Evolutionary conservation across 2,329 filamentous ascomycete species (phyloP).

Genomic region (Fonsecaea monophora): DNA sequence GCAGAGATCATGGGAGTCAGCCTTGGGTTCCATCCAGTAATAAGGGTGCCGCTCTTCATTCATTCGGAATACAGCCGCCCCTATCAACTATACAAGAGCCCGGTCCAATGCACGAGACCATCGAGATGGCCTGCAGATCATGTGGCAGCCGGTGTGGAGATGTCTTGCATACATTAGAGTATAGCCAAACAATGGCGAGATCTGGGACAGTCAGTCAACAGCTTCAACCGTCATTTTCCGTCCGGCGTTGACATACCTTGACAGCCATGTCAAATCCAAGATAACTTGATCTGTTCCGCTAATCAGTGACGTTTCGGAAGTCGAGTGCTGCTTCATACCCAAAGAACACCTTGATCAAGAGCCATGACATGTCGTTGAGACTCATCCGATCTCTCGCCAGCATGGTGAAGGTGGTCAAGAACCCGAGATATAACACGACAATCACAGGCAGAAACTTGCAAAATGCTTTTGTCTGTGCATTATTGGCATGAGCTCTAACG

Average conservation of each 20-base stretch:
- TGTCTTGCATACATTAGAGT: constrained; percentile 39
- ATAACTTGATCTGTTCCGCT: constrained; percentile 55
- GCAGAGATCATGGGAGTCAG: constrained; percentile 29
- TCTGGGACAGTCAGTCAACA: constrained; percentile 33
- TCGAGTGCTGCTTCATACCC: constrained; percentile 48
- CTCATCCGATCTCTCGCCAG: constrained; percentile 64
- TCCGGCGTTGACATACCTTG: constrained; percentile 38
- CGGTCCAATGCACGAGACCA: constrained; percentile 1
- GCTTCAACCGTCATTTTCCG: not conserved
- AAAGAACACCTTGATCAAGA: constrained; percentile 68
- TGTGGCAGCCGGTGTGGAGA: constrained; percentile 6
- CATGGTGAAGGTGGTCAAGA: constrained; percentile 77
- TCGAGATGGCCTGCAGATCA: not conserved
- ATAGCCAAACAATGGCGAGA: constrained; percentile 40
- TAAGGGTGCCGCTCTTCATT: constrained; percentile 16
- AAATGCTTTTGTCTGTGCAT: constrained; percentile 77
- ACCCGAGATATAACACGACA: constrained; percentile 82
- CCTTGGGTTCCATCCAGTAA: constrained; percentile 13
- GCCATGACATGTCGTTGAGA: constrained; percentile 64
- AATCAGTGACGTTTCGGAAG: constrained; percentile 37
- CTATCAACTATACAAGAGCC: constrained; percentile 27
- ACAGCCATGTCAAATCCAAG: constrained; percentile 62
- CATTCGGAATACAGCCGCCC: not conserved
- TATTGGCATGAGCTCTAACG: constrained; percentile 8
- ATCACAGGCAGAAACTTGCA: constrained; percentile 81